Evolutionary conservation across 345 rosid species (phyloP), one percentile per base, ranked within the genome.

Genomic region (Citrus sp.): DNA sequence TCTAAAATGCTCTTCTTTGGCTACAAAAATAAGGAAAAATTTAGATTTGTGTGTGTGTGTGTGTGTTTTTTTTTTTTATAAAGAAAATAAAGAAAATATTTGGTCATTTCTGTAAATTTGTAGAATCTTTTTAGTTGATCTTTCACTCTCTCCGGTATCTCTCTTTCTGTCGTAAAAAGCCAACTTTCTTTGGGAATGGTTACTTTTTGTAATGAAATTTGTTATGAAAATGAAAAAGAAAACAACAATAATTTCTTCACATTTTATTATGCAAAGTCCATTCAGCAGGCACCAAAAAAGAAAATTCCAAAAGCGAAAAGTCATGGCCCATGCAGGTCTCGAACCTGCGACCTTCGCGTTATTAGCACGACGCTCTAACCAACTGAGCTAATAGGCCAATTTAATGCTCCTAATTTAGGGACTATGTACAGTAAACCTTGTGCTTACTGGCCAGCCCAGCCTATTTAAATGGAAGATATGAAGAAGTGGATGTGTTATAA

Each of bases 341-440:
- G 85, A 87, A 87, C 87, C 87, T 81, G 81, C 80, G 80, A 80
- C 89, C 83, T 84, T 81, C 75, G 85, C 90, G 84, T 87, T 78
- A 86, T 84, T 85, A 81, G 83, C 87, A 82, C 84, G 82, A 83
- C 83, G 82, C 81, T 84, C 83, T 87, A 85, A 84, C 87, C 88
- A 83, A 2, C 87, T 85, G 79, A 80, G 85, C 87, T 76, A 83
- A 78, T 83, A 76, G 81, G 85, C 87, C 80, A 25, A 13, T 1
- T 12, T 12, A 5, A 22, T 12, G 0, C 0, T 3, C 2, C 0
- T 18, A 7, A 3, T 3, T 0, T 25, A 5, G 3, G 6, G 4
- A 24, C 0, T 0, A 0, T 0, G 2, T 2, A 54, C 46, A 19
- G 62, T 55, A 51, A 35, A 1, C 4, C 25, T 60, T 69, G 18